Percentiles rank a stretch among this genome's conserved stretches.
phyloP scores from a whole-genome alignment of 176 grass and related monocot species.

The Oryza glaberrima region DNA sequence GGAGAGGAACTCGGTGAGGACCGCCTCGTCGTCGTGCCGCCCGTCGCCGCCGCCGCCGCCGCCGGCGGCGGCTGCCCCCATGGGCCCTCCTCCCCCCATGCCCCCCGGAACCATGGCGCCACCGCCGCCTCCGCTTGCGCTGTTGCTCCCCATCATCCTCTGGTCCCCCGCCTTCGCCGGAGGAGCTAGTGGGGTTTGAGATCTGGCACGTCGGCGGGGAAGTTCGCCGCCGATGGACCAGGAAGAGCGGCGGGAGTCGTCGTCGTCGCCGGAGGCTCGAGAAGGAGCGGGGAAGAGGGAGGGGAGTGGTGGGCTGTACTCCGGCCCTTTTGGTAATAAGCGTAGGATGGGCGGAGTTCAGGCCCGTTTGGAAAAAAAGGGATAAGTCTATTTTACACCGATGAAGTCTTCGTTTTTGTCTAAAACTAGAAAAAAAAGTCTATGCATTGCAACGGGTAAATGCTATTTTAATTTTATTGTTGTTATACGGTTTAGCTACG shows the following conservation, averaged over 20 bases:
- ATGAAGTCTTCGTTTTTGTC: too few relatives aligned
- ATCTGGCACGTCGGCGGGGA: background rate
- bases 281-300: background rate
- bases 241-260: background rate
- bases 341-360: background rate
- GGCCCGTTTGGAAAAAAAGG: background rate
- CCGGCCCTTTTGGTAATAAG: background rate
- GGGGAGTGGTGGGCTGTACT: background rate
- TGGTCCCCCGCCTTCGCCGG: background rate
- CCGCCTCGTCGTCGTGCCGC: constrained; percentile 78
- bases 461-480: too few relatives aligned
- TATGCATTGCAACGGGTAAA: too few relatives aligned
- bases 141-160: constrained; percentile 64
- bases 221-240: background rate
- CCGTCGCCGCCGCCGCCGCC: constrained; percentile 48
- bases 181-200: background rate
- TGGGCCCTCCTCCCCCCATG: constrained; percentile 21
- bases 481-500: too few relatives aligned
- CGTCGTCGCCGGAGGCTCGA: background rate
- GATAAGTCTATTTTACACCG: too few relatives aligned
- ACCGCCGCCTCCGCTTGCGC: constrained; percentile 21
- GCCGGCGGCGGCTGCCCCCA: background rate
- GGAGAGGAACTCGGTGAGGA: constrained; percentile 87
- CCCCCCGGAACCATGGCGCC: constrained; percentile 31
- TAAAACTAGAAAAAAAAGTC: too few relatives aligned